Conservation (phyloP, 768 basidiomycete species). For the Tricholoma terreum region DNA sequence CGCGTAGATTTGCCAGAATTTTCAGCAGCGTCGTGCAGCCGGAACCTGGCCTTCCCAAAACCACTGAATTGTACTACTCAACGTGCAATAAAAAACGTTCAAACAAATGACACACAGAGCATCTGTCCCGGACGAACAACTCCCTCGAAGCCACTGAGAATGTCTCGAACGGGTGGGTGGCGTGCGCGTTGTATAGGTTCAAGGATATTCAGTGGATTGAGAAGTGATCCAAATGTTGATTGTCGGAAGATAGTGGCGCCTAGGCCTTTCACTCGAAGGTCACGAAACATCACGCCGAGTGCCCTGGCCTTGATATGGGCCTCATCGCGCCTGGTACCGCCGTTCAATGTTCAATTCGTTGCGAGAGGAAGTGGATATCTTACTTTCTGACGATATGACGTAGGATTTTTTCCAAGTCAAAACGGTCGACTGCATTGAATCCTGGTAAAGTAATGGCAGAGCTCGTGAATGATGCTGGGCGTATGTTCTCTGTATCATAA, state of each 20-base stretch:
- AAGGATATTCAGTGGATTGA: constrained; percentile 42
- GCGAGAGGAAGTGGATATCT: neutral
- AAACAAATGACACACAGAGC: constrained; percentile 55
- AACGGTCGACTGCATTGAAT: constrained; percentile 21
- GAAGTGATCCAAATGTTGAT: constrained; percentile 49
- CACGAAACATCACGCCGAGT: constrained; percentile 49
- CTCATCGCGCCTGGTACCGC: constrained; percentile 11
- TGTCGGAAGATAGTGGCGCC: constrained; percentile 43
- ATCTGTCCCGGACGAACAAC: constrained; percentile 70
- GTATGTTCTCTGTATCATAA: neutral
- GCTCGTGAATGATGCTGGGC: constrained; percentile 9
- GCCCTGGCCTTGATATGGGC: constrained; percentile 26
- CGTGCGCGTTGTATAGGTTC: constrained; percentile 39
- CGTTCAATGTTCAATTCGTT: neutral
- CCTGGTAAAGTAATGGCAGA: constrained; percentile 18
- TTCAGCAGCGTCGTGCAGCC: constrained; percentile 87
- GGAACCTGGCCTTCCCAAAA: constrained; percentile 83
- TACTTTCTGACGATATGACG: constrained; percentile 24
- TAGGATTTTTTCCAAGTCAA: constrained; percentile 29
- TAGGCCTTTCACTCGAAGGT: constrained; percentile 51
- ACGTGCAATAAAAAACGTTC: neutral
- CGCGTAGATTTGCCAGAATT: constrained; percentile 70
- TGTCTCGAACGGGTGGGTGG: constrained; percentile 63
- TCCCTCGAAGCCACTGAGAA: no score
- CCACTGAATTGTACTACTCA: constrained; percentile 44